Evolutionary conservation across 768 basidiomycete species (phyloP).

Genomic region (Crepidotus variabilis): DNA sequence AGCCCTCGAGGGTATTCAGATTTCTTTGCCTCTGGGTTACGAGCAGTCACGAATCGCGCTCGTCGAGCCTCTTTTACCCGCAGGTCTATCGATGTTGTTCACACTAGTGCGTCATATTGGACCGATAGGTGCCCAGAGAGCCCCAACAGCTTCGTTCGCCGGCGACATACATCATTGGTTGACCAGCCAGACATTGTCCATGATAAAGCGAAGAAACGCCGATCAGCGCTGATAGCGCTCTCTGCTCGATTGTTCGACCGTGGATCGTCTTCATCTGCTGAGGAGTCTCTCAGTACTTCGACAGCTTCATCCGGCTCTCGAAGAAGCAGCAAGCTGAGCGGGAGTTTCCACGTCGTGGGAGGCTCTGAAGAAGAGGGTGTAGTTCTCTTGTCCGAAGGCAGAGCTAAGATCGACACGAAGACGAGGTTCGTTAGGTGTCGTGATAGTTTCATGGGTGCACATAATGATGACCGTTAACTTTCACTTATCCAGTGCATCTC

Average conservation of each 20-base stretch:
- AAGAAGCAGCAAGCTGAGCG: background rate
- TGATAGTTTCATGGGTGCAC: background rate
- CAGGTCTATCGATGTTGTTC: background rate
- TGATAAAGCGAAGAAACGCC: background rate
- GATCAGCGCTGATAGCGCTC: background rate
- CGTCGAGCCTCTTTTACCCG: background rate
- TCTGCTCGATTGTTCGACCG: background rate
- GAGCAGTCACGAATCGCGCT: conserved; percentile 28
- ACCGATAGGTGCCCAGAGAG: background rate
- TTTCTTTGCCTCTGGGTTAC: conserved; percentile 44
- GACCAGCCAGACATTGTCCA: background rate
- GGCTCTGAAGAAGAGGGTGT: background rate
- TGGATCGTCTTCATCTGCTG: background rate
- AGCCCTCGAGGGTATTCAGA: conserved; percentile 34
- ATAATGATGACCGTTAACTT: background rate
- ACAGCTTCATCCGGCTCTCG: background rate
- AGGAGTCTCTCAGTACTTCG: background rate
- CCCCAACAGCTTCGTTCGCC: background rate
- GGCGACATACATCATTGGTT: background rate
- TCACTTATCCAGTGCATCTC: background rate
- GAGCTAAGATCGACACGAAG: background rate
- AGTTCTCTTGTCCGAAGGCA: background rate
- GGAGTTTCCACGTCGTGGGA: background rate
- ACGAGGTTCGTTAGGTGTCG: background rate
- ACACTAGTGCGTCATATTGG: background rate